Conservation (phyloP, 1,139 yeast genomes). For the Citeromyces siamensis region DNA sequence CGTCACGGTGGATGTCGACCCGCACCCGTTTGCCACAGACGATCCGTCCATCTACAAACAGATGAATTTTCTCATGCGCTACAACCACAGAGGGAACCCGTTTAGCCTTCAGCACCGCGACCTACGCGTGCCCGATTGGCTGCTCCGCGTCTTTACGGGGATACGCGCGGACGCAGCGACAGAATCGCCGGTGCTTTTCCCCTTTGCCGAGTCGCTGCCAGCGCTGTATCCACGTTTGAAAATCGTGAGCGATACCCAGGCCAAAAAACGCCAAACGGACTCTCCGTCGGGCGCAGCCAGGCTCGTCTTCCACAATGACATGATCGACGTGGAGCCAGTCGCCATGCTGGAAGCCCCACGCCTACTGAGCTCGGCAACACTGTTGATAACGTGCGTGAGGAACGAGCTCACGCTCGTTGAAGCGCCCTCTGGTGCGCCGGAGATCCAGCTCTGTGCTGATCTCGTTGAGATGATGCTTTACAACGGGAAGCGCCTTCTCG, state of each 20-base stretch:
- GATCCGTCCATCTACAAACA: neutral
- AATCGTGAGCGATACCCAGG: neutral
- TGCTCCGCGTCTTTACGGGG: too few relatives aligned
- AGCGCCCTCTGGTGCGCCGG: neutral
- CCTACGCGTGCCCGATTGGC: too few relatives aligned
- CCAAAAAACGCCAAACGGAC: neutral
- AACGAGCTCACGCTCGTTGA: neutral
- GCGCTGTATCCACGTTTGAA: neutral
- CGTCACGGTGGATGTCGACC: neutral
- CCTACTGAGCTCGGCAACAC: neutral
- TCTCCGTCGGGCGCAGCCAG: neutral
- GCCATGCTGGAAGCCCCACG: neutral
- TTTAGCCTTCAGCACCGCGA: too few relatives aligned
- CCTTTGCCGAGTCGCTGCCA: neutral
- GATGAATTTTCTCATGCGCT: constrained; percentile 2
- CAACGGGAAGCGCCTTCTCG: neutral
- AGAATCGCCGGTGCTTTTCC: too few relatives aligned
- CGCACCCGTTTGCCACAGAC: neutral
- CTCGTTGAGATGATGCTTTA: neutral
- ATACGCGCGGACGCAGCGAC: too few relatives aligned
- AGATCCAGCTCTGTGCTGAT: neutral
- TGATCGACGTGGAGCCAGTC: neutral
- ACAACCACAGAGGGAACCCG: neutral
- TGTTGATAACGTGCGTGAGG: neutral
- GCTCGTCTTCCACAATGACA: neutral